These are phyloP conservation scores for Sanghuangporus sanghuang DNA, from an alignment of 1,284 basidiomycete genomes.

Conservation along the genomic window DNA sequence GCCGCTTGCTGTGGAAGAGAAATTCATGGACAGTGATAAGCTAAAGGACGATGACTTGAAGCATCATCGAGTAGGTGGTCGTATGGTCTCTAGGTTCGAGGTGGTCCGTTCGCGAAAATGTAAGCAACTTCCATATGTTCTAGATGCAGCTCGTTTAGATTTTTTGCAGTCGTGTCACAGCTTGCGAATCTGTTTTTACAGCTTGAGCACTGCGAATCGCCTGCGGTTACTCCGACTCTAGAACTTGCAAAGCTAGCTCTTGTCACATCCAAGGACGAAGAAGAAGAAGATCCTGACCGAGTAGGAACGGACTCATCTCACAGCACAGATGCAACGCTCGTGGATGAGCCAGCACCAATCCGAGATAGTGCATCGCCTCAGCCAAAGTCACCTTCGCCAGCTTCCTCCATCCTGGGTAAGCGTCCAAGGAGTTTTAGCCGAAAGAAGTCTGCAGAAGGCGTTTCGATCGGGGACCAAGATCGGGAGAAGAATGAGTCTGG, in stretches of 20 bases:
- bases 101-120: slow-evolving; percentile 81
- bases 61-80: slow-evolving; percentile 80
- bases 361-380: slow-evolving; percentile 14
- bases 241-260: slow-evolving; percentile 92
- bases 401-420: slow-evolving; percentile 70
- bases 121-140: slow-evolving; percentile 32
- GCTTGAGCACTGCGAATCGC: slow-evolving; percentile 61
- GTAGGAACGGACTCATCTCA: slow-evolving; percentile 74
- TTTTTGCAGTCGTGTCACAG: slow-evolving; percentile 63
- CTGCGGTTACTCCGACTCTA: slow-evolving; percentile 76
- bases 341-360: slow-evolving; percentile 52
- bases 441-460: slow-evolving; percentile 35
- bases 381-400: slow-evolving; percentile 19
- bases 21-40: slow-evolving; percentile 59
- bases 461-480: slow-evolving; percentile 29
- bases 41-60: slow-evolving; percentile 75
- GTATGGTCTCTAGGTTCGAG: slow-evolving; percentile 75
- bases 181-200: slow-evolving; percentile 77
- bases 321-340: slow-evolving; percentile 79
- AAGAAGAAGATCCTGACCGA: slow-evolving; percentile 72
- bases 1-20: slow-evolving; percentile 52
- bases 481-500: slow-evolving; percentile 45
- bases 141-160: slow-evolving; percentile 12
- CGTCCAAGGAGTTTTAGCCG: slow-evolving; percentile 45
- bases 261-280: slow-evolving; percentile 85